Evolutionary conservation across 345 rosid genomes (phyloP), one percentile per base, ranked within the genome.

Genomic region (Nephelium lappaceum): DNA sequence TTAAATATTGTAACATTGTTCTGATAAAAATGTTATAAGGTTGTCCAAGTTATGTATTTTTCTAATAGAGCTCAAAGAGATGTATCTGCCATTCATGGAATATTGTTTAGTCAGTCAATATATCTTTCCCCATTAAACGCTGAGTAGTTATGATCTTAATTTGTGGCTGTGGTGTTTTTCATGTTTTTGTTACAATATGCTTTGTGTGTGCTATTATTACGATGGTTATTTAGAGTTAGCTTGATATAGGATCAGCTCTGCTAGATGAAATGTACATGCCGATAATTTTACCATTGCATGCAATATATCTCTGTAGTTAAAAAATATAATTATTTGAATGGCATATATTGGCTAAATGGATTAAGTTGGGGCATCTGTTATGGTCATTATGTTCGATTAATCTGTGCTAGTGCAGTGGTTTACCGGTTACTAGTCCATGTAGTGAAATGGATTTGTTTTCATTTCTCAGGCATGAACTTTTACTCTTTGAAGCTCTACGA

Each of bases 401-500:
- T 55, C 24, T 55, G 23, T 45, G 12, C 65, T 19, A 36, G 62
- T 36, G 68, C 11, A 36, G 16, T 67, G 51, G 23, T 68, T 62
- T 53, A 71, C 4, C 12, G 19, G 27, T 14, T 39, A 24, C 21
- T 21, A 25, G 6, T 53, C 15, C 19, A 69, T 38, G 63, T 58
- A n/a, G 23, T 69, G 64, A 45, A 69, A 49, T 38, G 15, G 55
- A 8, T 73, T 11, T 67, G 18, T 42, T 43, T 72, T 83, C 23
- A 64, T 43, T 80, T 38, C 61, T 55, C 88, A 96, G 98, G 73
- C 98, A 93, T 71, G 97, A 96, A 74, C 87, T 96, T 74, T 74
- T 96, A 69, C 98, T 95, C 74, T 94, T 91, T 74, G 99, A 96
- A 88, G 99, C 97, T 69, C 85, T 96, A 25, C 84, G 83, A 82